Evolutionary conservation across 1,139 yeast genomes (phyloP), one percentile per base, ranked within the genome.

Genomic region (Ogataea hybrid): DNA sequence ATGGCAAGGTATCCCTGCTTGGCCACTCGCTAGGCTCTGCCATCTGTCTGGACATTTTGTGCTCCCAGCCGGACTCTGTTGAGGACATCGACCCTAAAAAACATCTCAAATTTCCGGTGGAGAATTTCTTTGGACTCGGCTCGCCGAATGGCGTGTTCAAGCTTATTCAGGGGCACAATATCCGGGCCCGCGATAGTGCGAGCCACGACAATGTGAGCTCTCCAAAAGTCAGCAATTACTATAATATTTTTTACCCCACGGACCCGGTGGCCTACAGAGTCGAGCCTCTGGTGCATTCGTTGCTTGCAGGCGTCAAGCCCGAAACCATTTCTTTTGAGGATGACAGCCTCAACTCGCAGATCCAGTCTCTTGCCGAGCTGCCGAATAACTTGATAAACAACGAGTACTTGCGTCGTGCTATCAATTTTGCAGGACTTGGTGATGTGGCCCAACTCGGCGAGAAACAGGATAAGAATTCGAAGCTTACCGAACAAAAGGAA

Each of bases 11-110:
- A 0, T 89, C 90, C 54, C 62, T 92, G 2, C 69, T 92, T 55
- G 97, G 97, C 1, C 98, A 92, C 62, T 89, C 97, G 0, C 65
- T 92, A 21, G 98, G 98, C 0, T 84, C 95, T 14, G 83, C 92
- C 1, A 87, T 92, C 41, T 75, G 84, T 1, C 79, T 87, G 52
- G 98, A 92, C 61, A 70, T 92, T 28, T 62, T 89, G 29, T 70
- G 85, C 2, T 60, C 69, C 23, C 94, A 84, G 57, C 78, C 80
- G 1, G 61, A 63, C 35, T 27, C 32, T 8, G n/a, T 15, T 2
- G 12, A 12, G 10, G 46, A 55, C 3, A 29, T 50, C 2, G 59
- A 61, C 39, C 54, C 53, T 3, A 51, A 46, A 18, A 58, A 58
- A 17, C 70, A 71, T 28, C 67, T 90, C 27, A 70, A 75, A 28